phyloP scores from a whole-genome alignment of 345 rosid species.

The Citrus glauca region DNA sequence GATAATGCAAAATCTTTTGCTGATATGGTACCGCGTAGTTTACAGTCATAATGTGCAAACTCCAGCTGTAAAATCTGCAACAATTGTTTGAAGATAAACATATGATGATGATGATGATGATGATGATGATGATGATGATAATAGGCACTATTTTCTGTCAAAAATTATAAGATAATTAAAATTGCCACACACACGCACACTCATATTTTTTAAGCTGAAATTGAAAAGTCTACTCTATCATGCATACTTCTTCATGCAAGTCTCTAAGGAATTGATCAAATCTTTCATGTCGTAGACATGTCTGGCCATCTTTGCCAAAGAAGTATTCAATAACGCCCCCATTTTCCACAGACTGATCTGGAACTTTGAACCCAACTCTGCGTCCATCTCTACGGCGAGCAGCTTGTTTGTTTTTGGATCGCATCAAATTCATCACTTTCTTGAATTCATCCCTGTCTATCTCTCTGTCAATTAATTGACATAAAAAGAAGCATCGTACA shows the following conservation, averaged over 20 bases:
- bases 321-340: constrained; percentile 59
- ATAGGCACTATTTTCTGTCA: not conserved
- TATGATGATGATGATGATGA: not conserved
- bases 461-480: constrained; percentile 36
- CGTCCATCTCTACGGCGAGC: constrained; percentile 39
- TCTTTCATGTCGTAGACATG: constrained; percentile 43
- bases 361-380: constrained; percentile 30
- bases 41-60: constrained; percentile 58
- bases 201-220: not conserved
- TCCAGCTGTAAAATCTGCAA: constrained; percentile 52
- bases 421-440: constrained; percentile 66
- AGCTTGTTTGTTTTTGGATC: constrained; percentile 47
- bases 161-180: too few relatives aligned
- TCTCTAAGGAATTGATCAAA: constrained; percentile 54
- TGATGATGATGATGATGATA: not conserved
- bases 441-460: constrained; percentile 59
- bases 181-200: too few relatives aligned
- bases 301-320: constrained; percentile 61
- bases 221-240: not conserved
- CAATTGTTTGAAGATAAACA: not conserved
- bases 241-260: constrained; percentile 51
- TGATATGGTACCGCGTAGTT: constrained; percentile 40
- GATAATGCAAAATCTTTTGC: constrained; percentile 68
- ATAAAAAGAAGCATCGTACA: not conserved
- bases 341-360: constrained; percentile 34